A percentile compares a stretch with the other conserved stretches of the same genome.
Conservation (phyloP, 768 basidiomycete genomes). For the Pleurotus platypus region DNA sequence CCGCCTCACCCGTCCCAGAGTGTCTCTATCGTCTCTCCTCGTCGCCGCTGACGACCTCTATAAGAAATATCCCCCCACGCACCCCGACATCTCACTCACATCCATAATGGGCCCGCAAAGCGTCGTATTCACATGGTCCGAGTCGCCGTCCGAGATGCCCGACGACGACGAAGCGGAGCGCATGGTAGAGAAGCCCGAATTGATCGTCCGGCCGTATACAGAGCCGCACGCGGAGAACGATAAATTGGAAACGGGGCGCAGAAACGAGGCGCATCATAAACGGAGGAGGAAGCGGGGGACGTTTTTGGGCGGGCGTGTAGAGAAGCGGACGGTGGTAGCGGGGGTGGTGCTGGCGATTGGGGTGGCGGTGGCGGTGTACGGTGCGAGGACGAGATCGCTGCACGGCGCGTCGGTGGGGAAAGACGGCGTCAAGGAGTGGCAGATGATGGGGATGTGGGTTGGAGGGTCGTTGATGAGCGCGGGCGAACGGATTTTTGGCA, state of each 20-base stretch:
- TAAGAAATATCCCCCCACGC: constrained; percentile 53
- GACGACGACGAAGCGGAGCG: constrained; percentile 55
- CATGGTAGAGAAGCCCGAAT: constrained; percentile 51
- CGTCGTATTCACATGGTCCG: constrained; percentile 72
- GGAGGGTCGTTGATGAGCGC: constrained; percentile 18
- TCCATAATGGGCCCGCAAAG: constrained; percentile 78
- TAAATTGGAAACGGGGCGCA: constrained; percentile 14
- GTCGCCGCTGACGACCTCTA: constrained; percentile 56
- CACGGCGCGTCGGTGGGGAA: constrained; percentile 16
- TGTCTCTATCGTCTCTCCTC: constrained; percentile 50
- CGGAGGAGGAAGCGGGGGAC: constrained; percentile 16
- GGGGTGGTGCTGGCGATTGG: constrained; percentile 69
- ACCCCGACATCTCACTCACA: constrained; percentile 48
- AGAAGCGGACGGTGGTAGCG: constrained; percentile 47
- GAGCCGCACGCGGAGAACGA: constrained; percentile 22
- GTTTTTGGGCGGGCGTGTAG: constrained; percentile 20
- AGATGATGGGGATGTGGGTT: constrained; percentile 24
- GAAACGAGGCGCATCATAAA: constrained; percentile 18
- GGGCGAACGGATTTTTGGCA: constrained; percentile 9
- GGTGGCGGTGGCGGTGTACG: constrained; percentile 64
- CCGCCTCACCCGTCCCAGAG: constrained; percentile 16
- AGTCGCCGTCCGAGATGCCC: constrained; percentile 36
- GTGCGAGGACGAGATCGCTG: constrained; percentile 23
- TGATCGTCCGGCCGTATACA: constrained; percentile 52
- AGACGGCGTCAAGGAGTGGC: constrained; percentile 20